Evolutionary conservation across 805 yeast species (phyloP).

Genomic region (Pichia paraexigua): DNA sequence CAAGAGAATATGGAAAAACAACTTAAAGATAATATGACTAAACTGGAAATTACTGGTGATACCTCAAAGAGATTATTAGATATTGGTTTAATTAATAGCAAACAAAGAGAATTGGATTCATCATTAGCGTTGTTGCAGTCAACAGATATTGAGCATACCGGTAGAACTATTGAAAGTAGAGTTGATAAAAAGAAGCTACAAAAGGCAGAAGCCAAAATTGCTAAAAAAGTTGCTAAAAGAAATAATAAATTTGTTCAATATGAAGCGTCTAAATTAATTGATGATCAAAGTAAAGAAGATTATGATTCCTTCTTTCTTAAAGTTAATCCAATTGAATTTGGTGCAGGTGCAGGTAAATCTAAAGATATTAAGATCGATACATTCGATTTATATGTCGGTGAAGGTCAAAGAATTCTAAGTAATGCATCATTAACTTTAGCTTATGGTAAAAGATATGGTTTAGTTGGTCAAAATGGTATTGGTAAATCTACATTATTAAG

Average conservation of each 20-base stretch:
- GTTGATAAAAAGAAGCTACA: slow-evolving; percentile 96
- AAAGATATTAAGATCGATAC: slow-evolving; percentile 91
- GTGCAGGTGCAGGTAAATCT: slow-evolving; percentile 89
- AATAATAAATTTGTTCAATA: slow-evolving; percentile 72
- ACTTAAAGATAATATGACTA: slow-evolving; percentile 60
- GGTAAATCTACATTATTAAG: slow-evolving; percentile 93
- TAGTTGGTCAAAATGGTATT: slow-evolving; percentile 98
- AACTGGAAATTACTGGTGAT: slow-evolving; percentile 72
- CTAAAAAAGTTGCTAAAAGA: slow-evolving; percentile 91
- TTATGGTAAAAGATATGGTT: slow-evolving; percentile 91
- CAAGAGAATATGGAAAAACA: slow-evolving; percentile 43
- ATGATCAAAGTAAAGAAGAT: slow-evolving; percentile 56
- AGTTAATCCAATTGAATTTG: slow-evolving; percentile 90
- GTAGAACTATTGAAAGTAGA: slow-evolving; percentile 84
- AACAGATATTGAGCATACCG: slow-evolving; percentile 83
- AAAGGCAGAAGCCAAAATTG: slow-evolving; percentile 95
- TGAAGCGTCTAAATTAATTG: slow-evolving; percentile 87
- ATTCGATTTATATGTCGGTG: slow-evolving; percentile 92
- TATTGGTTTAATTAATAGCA: slow-evolving; percentile 61
- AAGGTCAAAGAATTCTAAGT: slow-evolving; percentile 84
- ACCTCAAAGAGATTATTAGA: slow-evolving; percentile 81
- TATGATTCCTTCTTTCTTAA: slow-evolving; percentile 93
- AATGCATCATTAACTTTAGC: slow-evolving; percentile 83
- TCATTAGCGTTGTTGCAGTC: slow-evolving; percentile 74
- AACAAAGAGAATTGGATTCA: slow-evolving; percentile 66